A percentile compares a stretch with the other conserved stretches of the same genome.
phyloP scores from a whole-genome alignment of 805 yeast species.

The Teunomyces tritomae region DNA sequence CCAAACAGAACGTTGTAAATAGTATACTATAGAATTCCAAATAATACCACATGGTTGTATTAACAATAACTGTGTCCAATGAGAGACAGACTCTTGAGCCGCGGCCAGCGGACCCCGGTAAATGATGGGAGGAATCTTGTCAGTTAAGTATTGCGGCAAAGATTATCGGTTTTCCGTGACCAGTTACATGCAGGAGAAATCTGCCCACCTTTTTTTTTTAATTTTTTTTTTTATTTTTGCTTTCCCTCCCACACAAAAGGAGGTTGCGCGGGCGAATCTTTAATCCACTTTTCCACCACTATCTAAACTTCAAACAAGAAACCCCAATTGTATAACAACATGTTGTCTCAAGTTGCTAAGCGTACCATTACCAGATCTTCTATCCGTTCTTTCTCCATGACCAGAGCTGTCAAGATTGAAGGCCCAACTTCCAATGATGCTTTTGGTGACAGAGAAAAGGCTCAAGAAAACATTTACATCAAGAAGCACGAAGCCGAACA shows the following conservation, averaged over 20 bases:
- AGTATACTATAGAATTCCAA: background rate
- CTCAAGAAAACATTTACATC: slow-evolving; percentile 82
- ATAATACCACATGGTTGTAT: background rate
- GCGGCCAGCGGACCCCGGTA: background rate
- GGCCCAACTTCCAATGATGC: slow-evolving; percentile 18
- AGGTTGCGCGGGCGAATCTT: background rate
- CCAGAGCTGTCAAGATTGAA: slow-evolving; percentile 25
- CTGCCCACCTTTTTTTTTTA: background rate
- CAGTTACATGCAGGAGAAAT: background rate
- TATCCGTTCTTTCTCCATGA: slow-evolving; percentile 29
- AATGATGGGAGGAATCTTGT: no score
- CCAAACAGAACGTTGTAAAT: slow-evolving; percentile 37
- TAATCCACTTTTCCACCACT: background rate
- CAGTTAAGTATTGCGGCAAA: background rate
- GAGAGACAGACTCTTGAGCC: background rate
- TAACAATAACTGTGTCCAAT: background rate
- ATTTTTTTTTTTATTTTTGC: no score
- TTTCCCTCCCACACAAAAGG: background rate
- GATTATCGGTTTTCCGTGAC: background rate
- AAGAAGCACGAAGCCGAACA: slow-evolving; percentile 90
- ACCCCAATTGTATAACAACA: slow-evolving; percentile 1
- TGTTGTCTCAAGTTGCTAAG: slow-evolving; percentile 24
- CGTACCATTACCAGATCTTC: slow-evolving; percentile 20
- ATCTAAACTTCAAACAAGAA: background rate
- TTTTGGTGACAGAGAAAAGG: slow-evolving; percentile 80